Conservation (phyloP, 768 basidiomycete genomes). For the Boletus reticulatus region DNA sequence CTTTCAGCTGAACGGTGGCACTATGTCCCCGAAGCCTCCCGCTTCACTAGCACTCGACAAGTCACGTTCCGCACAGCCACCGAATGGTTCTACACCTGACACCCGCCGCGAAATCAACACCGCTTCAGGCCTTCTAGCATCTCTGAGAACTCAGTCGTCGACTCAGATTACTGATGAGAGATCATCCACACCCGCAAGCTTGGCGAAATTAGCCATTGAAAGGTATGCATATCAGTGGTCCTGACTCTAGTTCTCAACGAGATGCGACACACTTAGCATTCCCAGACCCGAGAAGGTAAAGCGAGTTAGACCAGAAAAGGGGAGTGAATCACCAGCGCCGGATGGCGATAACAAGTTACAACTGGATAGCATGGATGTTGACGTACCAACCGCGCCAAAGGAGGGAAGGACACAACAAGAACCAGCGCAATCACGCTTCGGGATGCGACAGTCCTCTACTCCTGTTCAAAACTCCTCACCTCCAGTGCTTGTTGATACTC, state of each 20-base stretch:
- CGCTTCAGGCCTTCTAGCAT: slow-evolving; percentile 36
- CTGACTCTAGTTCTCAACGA: background rate
- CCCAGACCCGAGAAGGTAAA: slow-evolving; percentile 81
- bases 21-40: slow-evolving; percentile 28
- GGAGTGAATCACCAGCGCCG: slow-evolving; percentile 35
- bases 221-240: slow-evolving; percentile 42
- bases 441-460: slow-evolving; percentile 13
- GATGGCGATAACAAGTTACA: slow-evolving; percentile 29
- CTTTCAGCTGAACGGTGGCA: slow-evolving; percentile 26
- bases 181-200: slow-evolving; percentile 28
- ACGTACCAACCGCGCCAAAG: slow-evolving; percentile 21
- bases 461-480: slow-evolving; percentile 14
- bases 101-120: slow-evolving; percentile 33
- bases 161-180: slow-evolving; percentile 31
- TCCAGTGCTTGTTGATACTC: slow-evolving; percentile 15
- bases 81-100: slow-evolving; percentile 40
- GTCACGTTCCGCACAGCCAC: slow-evolving; percentile 32
- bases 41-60: slow-evolving; percentile 35
- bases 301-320: slow-evolving; percentile 43
- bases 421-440: slow-evolving; percentile 17
- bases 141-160: slow-evolving; percentile 54
- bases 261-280: slow-evolving; percentile 42
- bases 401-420: slow-evolving; percentile 30
- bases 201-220: slow-evolving; percentile 63
- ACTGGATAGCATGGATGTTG: slow-evolving; percentile 38